These are phyloP conservation scores for Phyllosticta ampelicida DNA, from an alignment of 2,329 filamentous ascomycete species.

Conservation along the genomic window DNA sequence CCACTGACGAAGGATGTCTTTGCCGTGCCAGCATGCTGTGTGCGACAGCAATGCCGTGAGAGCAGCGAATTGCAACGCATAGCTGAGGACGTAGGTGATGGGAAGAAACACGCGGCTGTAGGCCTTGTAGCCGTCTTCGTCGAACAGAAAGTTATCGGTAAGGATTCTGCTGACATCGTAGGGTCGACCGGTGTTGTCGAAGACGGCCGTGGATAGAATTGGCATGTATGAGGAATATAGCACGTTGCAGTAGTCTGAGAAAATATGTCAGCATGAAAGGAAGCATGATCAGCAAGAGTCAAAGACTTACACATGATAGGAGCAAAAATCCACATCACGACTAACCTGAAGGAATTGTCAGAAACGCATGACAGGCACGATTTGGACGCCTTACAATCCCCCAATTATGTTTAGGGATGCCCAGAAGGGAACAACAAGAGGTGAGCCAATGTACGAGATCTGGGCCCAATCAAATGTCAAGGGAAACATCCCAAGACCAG, in stretches of 20 bases:
- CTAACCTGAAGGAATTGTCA: conserved; percentile 23
- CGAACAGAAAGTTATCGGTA: conserved; percentile 67
- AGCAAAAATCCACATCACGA: conserved; percentile 78
- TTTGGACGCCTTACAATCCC: conserved; percentile 41
- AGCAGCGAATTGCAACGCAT: conserved; percentile 76
- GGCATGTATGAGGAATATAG: conserved; percentile 79
- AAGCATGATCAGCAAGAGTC: conserved; percentile 6
- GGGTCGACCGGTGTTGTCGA: conserved; percentile 69
- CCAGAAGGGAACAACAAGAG: conserved; percentile 75
- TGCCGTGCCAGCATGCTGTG: conserved; percentile 74
- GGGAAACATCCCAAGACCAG: conserved; percentile 72
- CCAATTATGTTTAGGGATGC: conserved; percentile 75
- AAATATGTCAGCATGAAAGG: neutral
- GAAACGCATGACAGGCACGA: too few relatives aligned
- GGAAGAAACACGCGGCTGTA: conserved; percentile 80
- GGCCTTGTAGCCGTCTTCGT: conserved; percentile 61
- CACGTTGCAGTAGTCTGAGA: conserved; percentile 60
- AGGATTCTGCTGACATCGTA: conserved; percentile 77
- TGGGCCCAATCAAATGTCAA: conserved; percentile 89
- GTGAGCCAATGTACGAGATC: conserved; percentile 77
- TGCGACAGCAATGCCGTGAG: conserved; percentile 71
- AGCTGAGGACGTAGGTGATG: conserved; percentile 79
- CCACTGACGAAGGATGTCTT: conserved; percentile 71
- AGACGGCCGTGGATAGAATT: conserved; percentile 73
- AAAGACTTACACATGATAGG: conserved; percentile 52